These are phyloP conservation scores for Nicotiana knightiana DNA, from an alignment of 257 asterid species.

Conservation along the genomic window DNA sequence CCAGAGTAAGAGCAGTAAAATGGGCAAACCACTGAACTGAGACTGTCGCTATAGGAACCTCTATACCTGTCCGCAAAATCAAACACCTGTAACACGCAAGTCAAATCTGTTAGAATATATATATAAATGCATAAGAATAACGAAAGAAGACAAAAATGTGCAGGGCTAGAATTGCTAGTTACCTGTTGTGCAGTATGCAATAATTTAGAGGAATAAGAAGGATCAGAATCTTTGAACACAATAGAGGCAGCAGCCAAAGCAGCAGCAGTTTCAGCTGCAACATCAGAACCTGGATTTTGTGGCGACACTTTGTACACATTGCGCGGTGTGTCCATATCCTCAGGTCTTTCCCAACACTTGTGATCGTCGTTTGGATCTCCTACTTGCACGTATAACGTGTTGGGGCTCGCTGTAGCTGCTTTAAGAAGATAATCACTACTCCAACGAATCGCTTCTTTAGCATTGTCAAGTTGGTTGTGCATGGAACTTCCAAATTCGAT, in stretches of 20 bases:
- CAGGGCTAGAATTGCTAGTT: neutral
- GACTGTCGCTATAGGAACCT: conserved; percentile 86
- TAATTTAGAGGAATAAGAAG: conserved; percentile 49
- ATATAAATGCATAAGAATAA: neutral
- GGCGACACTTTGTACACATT: conserved; percentile 55
- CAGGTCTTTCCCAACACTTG: conserved; percentile 79
- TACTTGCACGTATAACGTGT: conserved; percentile 63
- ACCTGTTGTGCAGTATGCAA: conserved; percentile 49
- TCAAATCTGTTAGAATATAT: neutral
- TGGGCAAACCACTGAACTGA: conserved; percentile 67
- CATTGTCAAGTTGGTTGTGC: conserved; percentile 40
- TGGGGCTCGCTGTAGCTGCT: conserved; percentile 65
- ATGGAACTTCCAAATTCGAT: conserved; percentile 62
- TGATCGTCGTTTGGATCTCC: conserved; percentile 81
- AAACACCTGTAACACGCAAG: conserved; percentile 48
- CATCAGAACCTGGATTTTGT: conserved; percentile 79
- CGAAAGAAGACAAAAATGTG: neutral
- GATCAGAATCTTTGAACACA: conserved; percentile 64
- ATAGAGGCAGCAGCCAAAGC: conserved; percentile 85
- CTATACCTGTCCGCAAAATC: conserved; percentile 62
- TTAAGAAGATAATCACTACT: conserved; percentile 76
- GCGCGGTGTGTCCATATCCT: conserved; percentile 81
- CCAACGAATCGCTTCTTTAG: conserved; percentile 70
- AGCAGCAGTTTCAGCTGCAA: conserved; percentile 91
- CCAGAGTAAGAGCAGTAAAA: conserved; percentile 89